phyloP scores from a whole-genome alignment of 805 yeast species.

The Kuraishia ogatae region DNA sequence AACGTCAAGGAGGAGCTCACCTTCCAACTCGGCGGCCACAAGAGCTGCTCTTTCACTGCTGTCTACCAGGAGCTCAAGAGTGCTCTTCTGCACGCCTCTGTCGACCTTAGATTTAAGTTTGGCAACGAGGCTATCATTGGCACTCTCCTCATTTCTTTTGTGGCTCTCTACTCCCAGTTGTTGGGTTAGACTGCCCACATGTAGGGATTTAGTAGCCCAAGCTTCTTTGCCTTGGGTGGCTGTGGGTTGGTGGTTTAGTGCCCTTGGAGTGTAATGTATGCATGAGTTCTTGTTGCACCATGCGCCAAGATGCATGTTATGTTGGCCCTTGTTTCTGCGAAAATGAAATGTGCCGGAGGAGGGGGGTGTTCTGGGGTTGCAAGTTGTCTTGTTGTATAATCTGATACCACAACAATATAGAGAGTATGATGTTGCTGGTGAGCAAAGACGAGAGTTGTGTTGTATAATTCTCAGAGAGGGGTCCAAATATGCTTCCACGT shows the following conservation, averaged over 20 bases:
- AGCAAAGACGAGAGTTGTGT: no score
- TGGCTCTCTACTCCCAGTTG: slow-evolving; percentile 43
- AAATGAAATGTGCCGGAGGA: slow-evolving; percentile 6
- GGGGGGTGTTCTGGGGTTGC: no score
- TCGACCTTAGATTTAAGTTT: slow-evolving; percentile 30
- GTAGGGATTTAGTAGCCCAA: no score
- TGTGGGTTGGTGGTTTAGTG: no score
- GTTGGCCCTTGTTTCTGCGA: slow-evolving; percentile 5
- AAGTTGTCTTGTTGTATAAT: slow-evolving; percentile 5
- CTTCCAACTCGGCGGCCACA: slow-evolving; percentile 18
- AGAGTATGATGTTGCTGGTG: no score
- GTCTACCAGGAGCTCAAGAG: slow-evolving; percentile 17
- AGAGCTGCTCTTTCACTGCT: slow-evolving; percentile 19
- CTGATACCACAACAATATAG: no score
- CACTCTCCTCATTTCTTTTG: slow-evolving; percentile 34
- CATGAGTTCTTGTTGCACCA: no score
- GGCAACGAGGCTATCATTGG: slow-evolving; percentile 39
- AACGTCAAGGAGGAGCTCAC: slow-evolving; percentile 20
- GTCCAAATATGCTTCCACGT: not conserved
- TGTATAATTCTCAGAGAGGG: no score
- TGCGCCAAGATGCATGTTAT: not conserved
- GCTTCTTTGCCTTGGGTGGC: no score
- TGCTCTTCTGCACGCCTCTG: slow-evolving; percentile 26
- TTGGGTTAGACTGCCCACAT: slow-evolving; percentile 12
- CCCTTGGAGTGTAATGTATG: no score